phyloP scores from a whole-genome alignment of 1,284 basidiomycete genomes.

The Tausonia pullulans region DNA sequence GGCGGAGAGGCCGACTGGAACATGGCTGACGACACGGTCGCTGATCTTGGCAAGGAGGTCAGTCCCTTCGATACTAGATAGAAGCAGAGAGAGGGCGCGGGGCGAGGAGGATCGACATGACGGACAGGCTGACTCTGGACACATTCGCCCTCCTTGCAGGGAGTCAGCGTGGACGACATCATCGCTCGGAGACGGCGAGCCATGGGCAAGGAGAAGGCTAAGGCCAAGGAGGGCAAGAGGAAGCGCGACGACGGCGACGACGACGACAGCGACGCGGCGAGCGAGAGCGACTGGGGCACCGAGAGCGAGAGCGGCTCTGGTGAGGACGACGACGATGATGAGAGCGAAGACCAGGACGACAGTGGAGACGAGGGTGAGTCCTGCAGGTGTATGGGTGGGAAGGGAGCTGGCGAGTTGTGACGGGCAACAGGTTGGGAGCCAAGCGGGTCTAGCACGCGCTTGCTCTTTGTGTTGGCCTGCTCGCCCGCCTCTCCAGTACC shows the following conservation, averaged over 20 bases:
- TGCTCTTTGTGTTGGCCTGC: too few relatives aligned
- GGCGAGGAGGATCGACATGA: slow-evolving; percentile 46
- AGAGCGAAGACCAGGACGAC: slow-evolving; percentile 22
- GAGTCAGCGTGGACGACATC: slow-evolving; percentile 84
- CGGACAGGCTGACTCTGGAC: neutral
- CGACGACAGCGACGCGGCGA: slow-evolving; percentile 25
- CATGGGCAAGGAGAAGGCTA: slow-evolving; percentile 25
- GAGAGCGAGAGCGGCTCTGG: slow-evolving; percentile 1
- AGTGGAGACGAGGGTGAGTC: slow-evolving; percentile 19
- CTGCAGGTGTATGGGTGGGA: neutral
- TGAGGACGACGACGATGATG: slow-evolving; percentile 21
- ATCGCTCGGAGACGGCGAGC: slow-evolving; percentile 53
- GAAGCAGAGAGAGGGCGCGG: slow-evolving; percentile 32
- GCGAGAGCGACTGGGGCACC: slow-evolving; percentile 13
- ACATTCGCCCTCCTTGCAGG: slow-evolving; percentile 36
- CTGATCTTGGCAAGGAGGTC: slow-evolving; percentile 42
- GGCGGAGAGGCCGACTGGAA: slow-evolving; percentile 34
- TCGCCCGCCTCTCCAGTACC: too few relatives aligned
- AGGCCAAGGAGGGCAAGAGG: slow-evolving; percentile 49
- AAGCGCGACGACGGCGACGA: slow-evolving; percentile 30
- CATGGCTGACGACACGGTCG: too few relatives aligned
- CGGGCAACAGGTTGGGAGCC: too few relatives aligned
- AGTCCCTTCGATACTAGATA: slow-evolving; percentile 18
- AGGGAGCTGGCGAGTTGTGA: too few relatives aligned
- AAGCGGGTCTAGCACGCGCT: too few relatives aligned